Base-by-base conservation (phyloP, 805 yeast genomes). In the Ogataea neopini region DNA sequence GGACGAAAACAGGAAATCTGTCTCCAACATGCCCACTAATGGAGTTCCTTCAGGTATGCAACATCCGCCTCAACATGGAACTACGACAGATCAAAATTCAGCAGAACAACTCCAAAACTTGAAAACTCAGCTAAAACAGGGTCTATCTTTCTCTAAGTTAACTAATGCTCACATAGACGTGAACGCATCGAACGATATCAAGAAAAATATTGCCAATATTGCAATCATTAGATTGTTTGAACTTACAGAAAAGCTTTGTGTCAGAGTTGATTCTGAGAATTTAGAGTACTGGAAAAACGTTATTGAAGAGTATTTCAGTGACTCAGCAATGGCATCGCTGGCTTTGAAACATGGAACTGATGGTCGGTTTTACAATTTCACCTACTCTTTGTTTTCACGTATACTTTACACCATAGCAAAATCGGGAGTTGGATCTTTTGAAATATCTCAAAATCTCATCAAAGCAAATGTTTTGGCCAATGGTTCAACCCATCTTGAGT, bases 381-480 rank as follows among this genome's bases (percentile, higher is more conserved):
- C 82, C 9, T 75, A 77, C 6, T 72, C 80, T 3, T 76, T 88
- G 9, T 75, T 88, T n/a, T 86, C 94, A 1, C 67, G 83, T 37
- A 81, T 80, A 54, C 77, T 79, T 54, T 75, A 69, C 50, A 75
- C 81, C 2, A 74, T 74, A 47, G 74, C 80, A 26, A 70, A 74
- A 36, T 68, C 78, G 2, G 81, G 83, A 4, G 78, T 81, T 5
- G 67, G 70, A 2, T 66, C 76, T 35, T 70, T 81, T 29, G 86
- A 81, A 53, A 61, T 81, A 4, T 68, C 72, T 6, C 77, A 81
- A 2, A 73, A 73, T 19, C 67, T 74, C 50, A 51, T 79, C 23
- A 70, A 77, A 29, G 81, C 84, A 5, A 77, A 77, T 48, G 75
- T 76, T 1, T 60, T 81, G 40, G 73, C 80, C 3, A 73, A 77